Base-by-base conservation (phyloP, 1,284 basidiomycete genomes). In the Leccinum variabile region DNA sequence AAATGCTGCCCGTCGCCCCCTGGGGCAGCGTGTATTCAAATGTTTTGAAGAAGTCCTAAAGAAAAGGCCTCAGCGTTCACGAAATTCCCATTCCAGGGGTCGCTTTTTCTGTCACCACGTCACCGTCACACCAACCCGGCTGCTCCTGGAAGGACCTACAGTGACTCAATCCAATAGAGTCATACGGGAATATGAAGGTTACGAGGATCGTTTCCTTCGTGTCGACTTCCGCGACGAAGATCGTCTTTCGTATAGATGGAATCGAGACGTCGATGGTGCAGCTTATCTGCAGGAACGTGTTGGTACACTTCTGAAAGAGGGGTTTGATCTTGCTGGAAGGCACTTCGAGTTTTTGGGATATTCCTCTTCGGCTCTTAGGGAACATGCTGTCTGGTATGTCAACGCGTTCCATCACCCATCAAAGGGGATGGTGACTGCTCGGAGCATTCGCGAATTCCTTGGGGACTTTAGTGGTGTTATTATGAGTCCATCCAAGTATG, bases 141-240 rank as follows among this genome's bases (percentile, higher is more conserved):
- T 87, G 64, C 73, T 87, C 10, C 78, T 92, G 14, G 89, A 92
- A 73, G 91, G 91, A 0, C 90, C 90, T 1, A 87, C 85, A 62
- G 73, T 85, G 2, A 83, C 83, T 39, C 87, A 91, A 65, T 88
- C 87, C 11, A 92, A 85, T 62, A 78, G 82, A 18, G 79, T 84
- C 41, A 86, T 92, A 62, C 83, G 89, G 22, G 76, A 80, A 66
- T 91, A 84, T 65, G 69, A 72, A 61, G 83, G 82, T n/a, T 78
- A 82, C 62, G 80, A 87, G 59, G 81, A 88, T 32, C 76, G 84
- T 67, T 93, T 93, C 70, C 71, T 94, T 33, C 85, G 91, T 14
- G 90, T 93, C 22, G 84, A 90, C 65, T 92, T 93, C 69, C 82
- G 85, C 9, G 91, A 93, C 57, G 91, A 94, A 76, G 88, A 92